These are phyloP conservation scores for Ochetophila trinervis DNA, from an alignment of 306 rosid species.

Conservation along the genomic window DNA sequence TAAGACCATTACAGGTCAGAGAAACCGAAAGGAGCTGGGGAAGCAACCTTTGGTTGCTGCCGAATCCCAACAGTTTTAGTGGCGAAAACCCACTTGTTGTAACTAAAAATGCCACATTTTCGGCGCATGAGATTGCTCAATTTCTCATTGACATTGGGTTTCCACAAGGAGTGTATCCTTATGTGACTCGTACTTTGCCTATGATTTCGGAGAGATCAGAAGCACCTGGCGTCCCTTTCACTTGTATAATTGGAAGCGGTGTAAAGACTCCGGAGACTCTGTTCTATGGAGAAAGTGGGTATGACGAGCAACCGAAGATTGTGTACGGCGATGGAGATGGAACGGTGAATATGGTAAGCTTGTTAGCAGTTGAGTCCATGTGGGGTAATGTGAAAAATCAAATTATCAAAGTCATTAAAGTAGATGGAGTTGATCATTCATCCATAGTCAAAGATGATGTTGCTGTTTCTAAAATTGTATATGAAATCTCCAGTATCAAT, in stretches of 20 bases:
- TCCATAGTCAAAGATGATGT: constrained; percentile 48
- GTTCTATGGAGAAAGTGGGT: constrained; percentile 47
- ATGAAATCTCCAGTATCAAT: constrained; percentile 47
- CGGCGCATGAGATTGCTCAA: constrained; percentile 49
- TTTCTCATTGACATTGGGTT: constrained; percentile 72
- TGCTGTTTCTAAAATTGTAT: constrained; percentile 45
- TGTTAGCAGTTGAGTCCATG: constrained; percentile 52
- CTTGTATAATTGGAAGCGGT: constrained; percentile 65
- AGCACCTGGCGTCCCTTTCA: constrained; percentile 64
- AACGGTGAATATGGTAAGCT: constrained; percentile 75
- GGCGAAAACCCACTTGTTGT: constrained; percentile 39
- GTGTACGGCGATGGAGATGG: constrained; percentile 83
- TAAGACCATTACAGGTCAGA: constrained; percentile 65
- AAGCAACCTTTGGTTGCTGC: constrained; percentile 82
- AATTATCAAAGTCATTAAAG: constrained; percentile 39
- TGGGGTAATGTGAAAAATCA: constrained; percentile 60
- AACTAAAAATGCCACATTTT: constrained; percentile 43
- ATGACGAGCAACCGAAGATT: constrained; percentile 60
- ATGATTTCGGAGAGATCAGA: constrained; percentile 30
- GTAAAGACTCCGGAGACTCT: constrained; percentile 62
- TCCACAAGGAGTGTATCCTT: constrained; percentile 58
- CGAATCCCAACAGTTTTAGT: constrained; percentile 60
- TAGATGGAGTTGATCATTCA: constrained; percentile 59
- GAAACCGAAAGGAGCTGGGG: constrained; percentile 76
- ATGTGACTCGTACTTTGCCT: constrained; percentile 47